These are phyloP conservation scores for Cymodocea nodosa DNA, from an alignment of 116 monocot genomes.

Conservation along the genomic window DNA sequence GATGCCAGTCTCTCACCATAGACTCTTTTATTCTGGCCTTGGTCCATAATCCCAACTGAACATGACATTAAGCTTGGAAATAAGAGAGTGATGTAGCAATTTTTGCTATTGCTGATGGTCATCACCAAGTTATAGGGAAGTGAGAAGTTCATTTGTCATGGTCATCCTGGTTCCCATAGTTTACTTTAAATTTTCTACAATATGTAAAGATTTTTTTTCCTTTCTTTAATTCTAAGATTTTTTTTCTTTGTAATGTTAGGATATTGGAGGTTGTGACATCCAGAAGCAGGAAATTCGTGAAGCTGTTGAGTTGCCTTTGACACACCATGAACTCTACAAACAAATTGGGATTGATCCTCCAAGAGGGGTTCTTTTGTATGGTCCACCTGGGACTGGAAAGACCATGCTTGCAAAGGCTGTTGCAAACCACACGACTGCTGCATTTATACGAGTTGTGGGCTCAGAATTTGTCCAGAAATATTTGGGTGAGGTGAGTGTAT, in stretches of 20 bases:
- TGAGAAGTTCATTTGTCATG: no score
- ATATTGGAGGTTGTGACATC: constrained; percentile 98
- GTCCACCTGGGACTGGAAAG: constrained; percentile 98
- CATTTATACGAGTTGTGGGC: constrained; percentile 97
- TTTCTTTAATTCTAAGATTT: background rate
- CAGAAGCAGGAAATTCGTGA: constrained; percentile 99
- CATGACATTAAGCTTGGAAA: no score
- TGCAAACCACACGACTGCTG: constrained; percentile 98
- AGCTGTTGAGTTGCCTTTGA: constrained; percentile 93
- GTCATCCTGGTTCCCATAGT: no score
- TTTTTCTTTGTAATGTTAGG: constrained; percentile 24
- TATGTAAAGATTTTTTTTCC: background rate
- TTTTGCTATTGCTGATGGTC: no score
- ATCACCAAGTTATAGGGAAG: no score
- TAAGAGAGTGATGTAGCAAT: no score
- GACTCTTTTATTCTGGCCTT: no score
- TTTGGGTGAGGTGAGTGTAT: constrained; percentile 73
- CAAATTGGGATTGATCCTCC: constrained; percentile 99
- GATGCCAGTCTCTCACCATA: no score
- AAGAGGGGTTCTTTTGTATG: constrained; percentile 94
- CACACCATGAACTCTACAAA: constrained; percentile 96
- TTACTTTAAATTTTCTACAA: no score
- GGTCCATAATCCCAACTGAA: no score
- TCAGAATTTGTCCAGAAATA: constrained; percentile 99
- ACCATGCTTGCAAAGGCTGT: constrained; percentile 99